These are phyloP conservation scores for Phytopythium oedochilum DNA, from an alignment of 352 stramenopile genomes.

Conservation along the genomic window DNA sequence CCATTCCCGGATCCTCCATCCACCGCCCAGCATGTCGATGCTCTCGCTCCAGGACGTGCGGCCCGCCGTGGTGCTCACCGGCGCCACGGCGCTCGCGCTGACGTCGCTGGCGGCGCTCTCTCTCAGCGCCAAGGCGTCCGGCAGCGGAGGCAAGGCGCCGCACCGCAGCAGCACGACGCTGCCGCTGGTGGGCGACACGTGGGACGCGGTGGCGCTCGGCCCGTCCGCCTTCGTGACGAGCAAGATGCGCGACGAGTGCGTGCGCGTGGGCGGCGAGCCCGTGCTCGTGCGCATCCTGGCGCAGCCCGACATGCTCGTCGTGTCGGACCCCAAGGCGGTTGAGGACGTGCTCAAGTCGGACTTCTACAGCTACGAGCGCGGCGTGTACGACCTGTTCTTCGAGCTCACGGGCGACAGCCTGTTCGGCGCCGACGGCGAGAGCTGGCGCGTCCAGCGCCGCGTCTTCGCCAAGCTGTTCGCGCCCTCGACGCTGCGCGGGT, in stretches of 20 bases:
- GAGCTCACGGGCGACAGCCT: slow-evolving; percentile 65
- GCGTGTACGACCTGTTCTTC: slow-evolving; percentile 14
- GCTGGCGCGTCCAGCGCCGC: slow-evolving; percentile 65
- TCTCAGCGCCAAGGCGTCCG: too few species aligned
- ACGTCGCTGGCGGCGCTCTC: too few species aligned
- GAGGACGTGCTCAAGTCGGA: slow-evolving; percentile 15
- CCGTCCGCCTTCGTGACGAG: slow-evolving; percentile 1
- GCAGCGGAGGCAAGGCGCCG: neutral
- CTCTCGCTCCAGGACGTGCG: too few species aligned
- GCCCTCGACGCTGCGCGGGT: slow-evolving; percentile 21
- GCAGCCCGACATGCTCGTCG: slow-evolving; percentile 9
- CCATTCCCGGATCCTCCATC: too few species aligned
- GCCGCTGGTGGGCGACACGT: slow-evolving; percentile 3
- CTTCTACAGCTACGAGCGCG: slow-evolving; percentile 1
- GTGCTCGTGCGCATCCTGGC: neutral
- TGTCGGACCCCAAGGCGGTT: slow-evolving; percentile 1
- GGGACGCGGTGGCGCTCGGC: neutral
- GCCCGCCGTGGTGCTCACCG: too few species aligned
- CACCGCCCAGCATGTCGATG: too few species aligned
- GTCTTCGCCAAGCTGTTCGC: slow-evolving; percentile 82
- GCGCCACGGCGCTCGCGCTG: too few species aligned
- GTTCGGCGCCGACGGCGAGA: slow-evolving; percentile 46
- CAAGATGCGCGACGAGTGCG: slow-evolving; percentile 4
- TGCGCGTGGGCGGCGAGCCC: neutral
- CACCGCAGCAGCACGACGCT: slow-evolving; percentile 1